A percentile compares a stretch with the other conserved stretches of the same genome.
Evolutionary conservation across 2,329 filamentous ascomycete species (phyloP).

Genomic region (Boeremia exigua): DNA sequence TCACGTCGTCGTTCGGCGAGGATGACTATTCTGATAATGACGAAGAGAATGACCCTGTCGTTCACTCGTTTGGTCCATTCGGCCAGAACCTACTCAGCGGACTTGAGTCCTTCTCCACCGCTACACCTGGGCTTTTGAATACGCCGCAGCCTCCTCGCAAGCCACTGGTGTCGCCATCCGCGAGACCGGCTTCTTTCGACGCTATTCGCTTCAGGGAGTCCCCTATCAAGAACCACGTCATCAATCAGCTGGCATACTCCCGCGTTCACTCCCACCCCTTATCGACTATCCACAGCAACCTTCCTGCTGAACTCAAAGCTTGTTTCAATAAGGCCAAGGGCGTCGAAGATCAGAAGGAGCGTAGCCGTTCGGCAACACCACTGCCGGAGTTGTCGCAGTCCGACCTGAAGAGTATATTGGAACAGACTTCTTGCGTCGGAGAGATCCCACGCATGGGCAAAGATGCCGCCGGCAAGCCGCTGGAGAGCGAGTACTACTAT

Average conservation of each 20-base stretch:
- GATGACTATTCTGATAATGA: conserved; percentile 73
- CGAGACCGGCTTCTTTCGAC: conserved; percentile 35
- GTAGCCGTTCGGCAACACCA: conserved; percentile 27
- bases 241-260: conserved; percentile 95
- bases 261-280: conserved; percentile 89
- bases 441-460: conserved; percentile 91
- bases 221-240: conserved; percentile 79
- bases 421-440: conserved; percentile 78
- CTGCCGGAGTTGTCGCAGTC: conserved; percentile 38
- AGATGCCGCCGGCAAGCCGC: conserved; percentile 88
- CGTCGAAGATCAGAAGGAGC: conserved; percentile 26
- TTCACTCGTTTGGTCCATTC: conserved; percentile 91
- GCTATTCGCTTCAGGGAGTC: conserved; percentile 42
- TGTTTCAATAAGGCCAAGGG: conserved; percentile 30
- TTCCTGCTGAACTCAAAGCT: conserved; percentile 67
- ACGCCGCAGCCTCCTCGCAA: conserved; percentile 32
- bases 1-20: conserved; percentile 41
- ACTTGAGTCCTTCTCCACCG: conserved; percentile 75
- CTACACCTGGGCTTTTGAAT: conserved; percentile 60
- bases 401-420: conserved; percentile 74
- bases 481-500: conserved; percentile 98
- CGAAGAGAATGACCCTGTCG: conserved; percentile 95
- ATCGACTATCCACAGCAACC: conserved; percentile 84
- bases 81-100: conserved; percentile 84
- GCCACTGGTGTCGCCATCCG: conserved; percentile 39